These are phyloP conservation scores for Alternaria triticina DNA, from an alignment of 2,329 filamentous ascomycete species.

Conservation along the genomic window DNA sequence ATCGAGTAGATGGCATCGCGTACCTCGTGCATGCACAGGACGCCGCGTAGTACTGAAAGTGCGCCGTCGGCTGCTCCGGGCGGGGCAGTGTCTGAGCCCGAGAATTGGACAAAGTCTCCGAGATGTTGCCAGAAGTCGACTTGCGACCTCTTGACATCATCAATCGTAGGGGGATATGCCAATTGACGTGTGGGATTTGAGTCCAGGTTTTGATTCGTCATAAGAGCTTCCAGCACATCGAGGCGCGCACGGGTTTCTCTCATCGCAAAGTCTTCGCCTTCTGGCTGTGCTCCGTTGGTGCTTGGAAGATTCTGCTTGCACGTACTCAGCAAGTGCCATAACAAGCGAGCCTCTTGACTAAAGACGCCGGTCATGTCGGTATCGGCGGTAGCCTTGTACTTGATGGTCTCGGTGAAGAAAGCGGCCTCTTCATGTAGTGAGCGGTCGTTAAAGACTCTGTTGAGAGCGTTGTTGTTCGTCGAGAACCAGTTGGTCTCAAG, in stretches of 20 bases:
- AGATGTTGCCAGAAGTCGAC: conserved; percentile 84
- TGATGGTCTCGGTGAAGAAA: conserved; percentile 44
- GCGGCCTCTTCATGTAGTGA: conserved; percentile 44
- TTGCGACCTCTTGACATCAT: conserved; percentile 55
- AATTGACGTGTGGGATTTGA: conserved; percentile 63
- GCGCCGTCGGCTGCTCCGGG: conserved; percentile 69
- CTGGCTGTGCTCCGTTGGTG: conserved; percentile 46
- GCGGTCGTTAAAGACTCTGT: conserved; percentile 58
- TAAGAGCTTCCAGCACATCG: conserved; percentile 75
- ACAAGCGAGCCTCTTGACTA: conserved; percentile 64
- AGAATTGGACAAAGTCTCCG: conserved; percentile 72
- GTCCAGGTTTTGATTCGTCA: conserved; percentile 72
- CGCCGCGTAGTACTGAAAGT: conserved; percentile 68
- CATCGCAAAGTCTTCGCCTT: conserved; percentile 63
- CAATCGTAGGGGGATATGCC: conserved; percentile 54
- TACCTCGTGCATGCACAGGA: conserved; percentile 83
- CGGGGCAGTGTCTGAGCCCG: conserved; percentile 64
- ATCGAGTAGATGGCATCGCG: conserved; percentile 91
- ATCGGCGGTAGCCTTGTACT: conserved; percentile 26
- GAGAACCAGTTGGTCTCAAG: conserved; percentile 84
- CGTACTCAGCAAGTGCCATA: conserved; percentile 65
- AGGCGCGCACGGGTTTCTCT: conserved; percentile 72
- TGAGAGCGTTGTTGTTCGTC: conserved; percentile 57
- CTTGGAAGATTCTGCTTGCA: conserved; percentile 52
- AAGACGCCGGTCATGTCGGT: conserved; percentile 48